Conservation (phyloP, 306 rosid species). For the Spatholobus suberectus region DNA sequence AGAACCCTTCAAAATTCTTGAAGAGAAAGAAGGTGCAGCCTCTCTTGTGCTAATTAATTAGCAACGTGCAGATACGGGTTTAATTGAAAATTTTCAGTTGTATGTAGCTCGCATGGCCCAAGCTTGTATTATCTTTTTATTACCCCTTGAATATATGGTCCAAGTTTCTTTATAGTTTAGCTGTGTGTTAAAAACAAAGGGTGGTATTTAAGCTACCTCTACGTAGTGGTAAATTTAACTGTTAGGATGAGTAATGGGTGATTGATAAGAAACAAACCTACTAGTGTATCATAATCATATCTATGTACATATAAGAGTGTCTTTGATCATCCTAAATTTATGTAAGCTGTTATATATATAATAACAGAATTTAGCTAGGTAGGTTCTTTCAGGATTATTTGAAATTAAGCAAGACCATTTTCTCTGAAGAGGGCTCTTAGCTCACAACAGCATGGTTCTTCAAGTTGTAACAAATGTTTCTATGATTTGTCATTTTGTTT, state of each 20-base stretch:
- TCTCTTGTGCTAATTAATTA: constrained; percentile 50
- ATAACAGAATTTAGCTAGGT: constrained; percentile 13
- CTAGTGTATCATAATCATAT: constrained; percentile 34
- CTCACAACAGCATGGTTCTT: constrained; percentile 14
- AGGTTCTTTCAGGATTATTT: background rate
- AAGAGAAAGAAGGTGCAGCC: constrained; percentile 57
- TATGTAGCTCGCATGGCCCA: background rate
- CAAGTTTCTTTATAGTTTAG: constrained; percentile 27
- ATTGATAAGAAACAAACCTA: constrained; percentile 44
- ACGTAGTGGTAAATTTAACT: constrained; percentile 27
- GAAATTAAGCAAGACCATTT: background rate
- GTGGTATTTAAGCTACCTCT: constrained; percentile 25
- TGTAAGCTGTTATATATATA: background rate
- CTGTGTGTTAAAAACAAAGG: constrained; percentile 23
- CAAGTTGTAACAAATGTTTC: constrained; percentile 16
- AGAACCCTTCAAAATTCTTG: constrained; percentile 64
- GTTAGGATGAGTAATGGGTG: constrained; percentile 20
- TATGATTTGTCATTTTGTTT: constrained; percentile 16
- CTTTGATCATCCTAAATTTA: constrained; percentile 28
- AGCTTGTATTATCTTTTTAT: constrained; percentile 20
- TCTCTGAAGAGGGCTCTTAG: constrained; percentile 10
- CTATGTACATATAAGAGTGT: constrained; percentile 34
- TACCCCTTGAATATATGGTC: constrained; percentile 1
- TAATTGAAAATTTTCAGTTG: background rate
- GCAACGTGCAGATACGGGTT: background rate